phyloP scores from a whole-genome alignment of 495 filamentous ascomycete species.

The Xylaria acuta region DNA sequence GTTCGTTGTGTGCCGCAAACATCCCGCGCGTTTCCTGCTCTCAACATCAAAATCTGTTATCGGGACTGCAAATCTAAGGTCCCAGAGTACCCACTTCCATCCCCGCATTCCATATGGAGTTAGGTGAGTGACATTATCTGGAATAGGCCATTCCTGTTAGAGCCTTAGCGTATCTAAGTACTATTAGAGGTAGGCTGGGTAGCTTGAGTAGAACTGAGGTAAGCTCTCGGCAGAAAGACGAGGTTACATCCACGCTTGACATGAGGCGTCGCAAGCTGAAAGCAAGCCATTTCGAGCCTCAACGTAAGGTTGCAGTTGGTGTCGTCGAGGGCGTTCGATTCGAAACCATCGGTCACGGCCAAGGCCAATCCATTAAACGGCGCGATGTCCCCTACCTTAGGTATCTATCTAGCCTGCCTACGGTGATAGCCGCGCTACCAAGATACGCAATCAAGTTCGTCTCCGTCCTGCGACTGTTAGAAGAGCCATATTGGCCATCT shows the following conservation, averaged over 20 bases:
- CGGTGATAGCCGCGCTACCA: background rate
- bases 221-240: constrained; percentile 6
- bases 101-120: constrained; percentile 9
- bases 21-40: background rate
- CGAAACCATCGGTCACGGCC: background rate
- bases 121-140: background rate
- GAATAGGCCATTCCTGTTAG: background rate
- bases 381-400: background rate
- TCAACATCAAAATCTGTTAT: background rate
- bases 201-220: too few species aligned
- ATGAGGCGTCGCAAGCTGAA: constrained; percentile 17
- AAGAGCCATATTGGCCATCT: too few species aligned
- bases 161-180: background rate
- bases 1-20: background rate
- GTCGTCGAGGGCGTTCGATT: background rate
- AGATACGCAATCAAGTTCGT: background rate
- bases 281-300: background rate
- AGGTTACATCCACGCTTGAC: constrained; percentile 23
- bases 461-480: background rate
- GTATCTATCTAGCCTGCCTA: constrained; percentile 1
- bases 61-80: background rate
- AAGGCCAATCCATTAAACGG: too few species aligned
- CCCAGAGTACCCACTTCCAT: constrained; percentile 9
- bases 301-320: constrained; percentile 24
- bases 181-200: too few species aligned